A percentile compares a stretch with the other conserved stretches of the same genome.
These are phyloP conservation scores for Helenozyma baotianmanensis DNA, from an alignment of 805 yeast species.

Conservation along the genomic window DNA sequence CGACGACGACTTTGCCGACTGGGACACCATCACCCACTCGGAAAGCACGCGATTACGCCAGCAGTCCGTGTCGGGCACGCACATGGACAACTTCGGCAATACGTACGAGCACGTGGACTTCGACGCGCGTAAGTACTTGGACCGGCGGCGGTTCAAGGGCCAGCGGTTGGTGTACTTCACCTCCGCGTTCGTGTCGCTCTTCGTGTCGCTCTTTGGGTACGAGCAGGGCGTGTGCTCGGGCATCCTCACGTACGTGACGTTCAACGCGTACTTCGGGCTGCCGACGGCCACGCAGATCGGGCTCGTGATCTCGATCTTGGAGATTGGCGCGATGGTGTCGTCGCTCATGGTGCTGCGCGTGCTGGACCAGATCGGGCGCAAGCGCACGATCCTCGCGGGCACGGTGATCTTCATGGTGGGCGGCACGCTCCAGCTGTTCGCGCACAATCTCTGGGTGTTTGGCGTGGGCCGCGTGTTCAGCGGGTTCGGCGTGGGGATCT, in stretches of 20 bases:
- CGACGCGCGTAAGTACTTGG: slow-evolving; percentile 29
- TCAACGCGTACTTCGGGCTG: slow-evolving; percentile 36
- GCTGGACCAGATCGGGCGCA: slow-evolving; percentile 16
- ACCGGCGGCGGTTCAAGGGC: slow-evolving; percentile 33
- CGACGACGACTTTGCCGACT: slow-evolving; percentile 11
- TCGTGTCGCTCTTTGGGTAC: slow-evolving; percentile 29
- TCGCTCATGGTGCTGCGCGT: slow-evolving; percentile 15
- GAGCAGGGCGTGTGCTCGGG: slow-evolving; percentile 87
- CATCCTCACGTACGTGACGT: slow-evolving; percentile 68
- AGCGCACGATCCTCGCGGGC: slow-evolving; percentile 16
- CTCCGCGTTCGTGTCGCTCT: slow-evolving; percentile 41
- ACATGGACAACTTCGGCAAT: slow-evolving; percentile 31
- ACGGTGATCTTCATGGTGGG: slow-evolving; percentile 15
- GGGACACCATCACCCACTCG: slow-evolving; percentile 11
- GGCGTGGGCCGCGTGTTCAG: slow-evolving; percentile 73
- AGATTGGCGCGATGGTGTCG: slow-evolving; percentile 19
- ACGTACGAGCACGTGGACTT: slow-evolving; percentile 34
- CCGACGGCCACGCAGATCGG: slow-evolving; percentile 17
- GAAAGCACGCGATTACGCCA: slow-evolving; percentile 8
- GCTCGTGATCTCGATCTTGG: slow-evolving; percentile 16
- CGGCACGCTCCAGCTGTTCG: slow-evolving; percentile 24
- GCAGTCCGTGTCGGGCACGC: slow-evolving; percentile 1
- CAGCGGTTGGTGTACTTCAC: slow-evolving; percentile 38
- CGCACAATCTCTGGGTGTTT: slow-evolving; percentile 50
- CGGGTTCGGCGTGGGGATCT: slow-evolving; percentile 84